Evolutionary conservation across 1,284 basidiomycete species (phyloP).

Genomic region (Cutaneotrichosporon spelunceum): DNA sequence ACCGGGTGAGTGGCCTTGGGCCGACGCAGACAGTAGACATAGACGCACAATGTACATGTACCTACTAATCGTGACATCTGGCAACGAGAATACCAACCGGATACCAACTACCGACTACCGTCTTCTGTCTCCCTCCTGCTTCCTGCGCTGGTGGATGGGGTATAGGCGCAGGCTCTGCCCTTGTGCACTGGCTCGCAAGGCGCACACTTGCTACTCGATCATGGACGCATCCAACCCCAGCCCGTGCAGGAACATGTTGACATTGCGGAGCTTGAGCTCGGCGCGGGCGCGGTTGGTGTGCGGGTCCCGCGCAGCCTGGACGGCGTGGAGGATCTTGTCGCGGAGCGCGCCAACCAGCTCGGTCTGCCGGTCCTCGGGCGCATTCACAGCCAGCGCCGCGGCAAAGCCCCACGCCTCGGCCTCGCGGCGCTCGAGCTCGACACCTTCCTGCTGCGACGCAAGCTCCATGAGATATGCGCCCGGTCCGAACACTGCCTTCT

Average conservation of each 20-base stretch:
- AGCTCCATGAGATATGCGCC: conserved; percentile 50
- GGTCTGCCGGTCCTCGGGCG: conserved; percentile 75
- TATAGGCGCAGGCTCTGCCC: neutral
- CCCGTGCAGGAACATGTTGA: conserved; percentile 52
- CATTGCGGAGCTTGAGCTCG: conserved; percentile 50
- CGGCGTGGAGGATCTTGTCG: conserved; percentile 63
- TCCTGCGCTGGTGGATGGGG: neutral
- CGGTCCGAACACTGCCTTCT: conserved; percentile 57
- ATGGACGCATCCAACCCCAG: conserved; percentile 25
- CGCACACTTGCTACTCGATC: conserved; percentile 4
- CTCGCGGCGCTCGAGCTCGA: conserved; percentile 51
- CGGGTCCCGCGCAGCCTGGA: conserved; percentile 45
- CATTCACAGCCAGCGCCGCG: conserved; percentile 79
- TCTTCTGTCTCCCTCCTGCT: neutral
- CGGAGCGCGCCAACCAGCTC: conserved; percentile 78
- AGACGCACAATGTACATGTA: neutral
- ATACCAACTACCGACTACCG: neutral
- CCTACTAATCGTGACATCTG: neutral
- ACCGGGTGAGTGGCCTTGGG: no score
- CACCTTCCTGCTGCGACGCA: conserved; percentile 59
- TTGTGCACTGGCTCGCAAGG: neutral
- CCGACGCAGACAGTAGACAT: neutral
- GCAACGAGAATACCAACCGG: neutral
- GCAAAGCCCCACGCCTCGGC: conserved; percentile 52
- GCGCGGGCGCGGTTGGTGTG: conserved; percentile 34